A percentile compares a stretch with the other conserved stretches of the same genome.
Conservation (phyloP, 495 filamentous ascomycete genomes). For the Xeromyces bisporus region DNA sequence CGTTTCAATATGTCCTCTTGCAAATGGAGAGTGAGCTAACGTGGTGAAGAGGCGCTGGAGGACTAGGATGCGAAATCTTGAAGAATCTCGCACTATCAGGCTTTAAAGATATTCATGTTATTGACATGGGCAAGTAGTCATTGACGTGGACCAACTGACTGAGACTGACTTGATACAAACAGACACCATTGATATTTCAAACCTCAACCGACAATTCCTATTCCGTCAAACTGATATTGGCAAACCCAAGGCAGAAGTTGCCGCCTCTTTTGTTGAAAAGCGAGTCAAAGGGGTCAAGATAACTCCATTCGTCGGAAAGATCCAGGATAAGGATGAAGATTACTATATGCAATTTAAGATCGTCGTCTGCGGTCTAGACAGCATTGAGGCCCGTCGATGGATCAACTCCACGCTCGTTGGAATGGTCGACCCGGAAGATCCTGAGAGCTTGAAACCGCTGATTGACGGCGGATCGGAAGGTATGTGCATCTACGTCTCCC, state of each 20-base stretch:
- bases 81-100: slow-evolving; percentile 93
- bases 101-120: slow-evolving; percentile 94
- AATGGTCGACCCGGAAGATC: slow-evolving; percentile 68
- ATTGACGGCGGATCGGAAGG: slow-evolving; percentile 96
- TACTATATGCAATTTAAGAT: slow-evolving; percentile 97
- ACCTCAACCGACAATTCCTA: slow-evolving; percentile 94
- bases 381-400: slow-evolving; percentile 92
- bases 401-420: slow-evolving; percentile 88
- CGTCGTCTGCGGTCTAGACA: slow-evolving; percentile 91
- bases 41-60: slow-evolving; percentile 63
- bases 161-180: slow-evolving; percentile 7
- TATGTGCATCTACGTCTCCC: slow-evolving; percentile 9
- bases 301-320: slow-evolving; percentile 81
- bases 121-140: slow-evolving; percentile 85
- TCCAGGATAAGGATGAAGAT: slow-evolving; percentile 93
- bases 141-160: no score
- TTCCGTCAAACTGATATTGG: slow-evolving; percentile 89
- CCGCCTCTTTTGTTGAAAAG: slow-evolving; percentile 75
- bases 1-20: slow-evolving; percentile 4
- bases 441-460: slow-evolving; percentile 73
- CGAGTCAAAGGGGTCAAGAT: slow-evolving; percentile 82
- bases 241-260: slow-evolving; percentile 83
- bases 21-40: slow-evolving; percentile 8
- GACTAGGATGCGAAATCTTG: slow-evolving; percentile 88
- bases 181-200: slow-evolving; percentile 97